Evolutionary conservation across 768 basidiomycete genomes (phyloP), one percentile per base, ranked within the genome.

Genomic region (Rhizopogon salebrosus): DNA sequence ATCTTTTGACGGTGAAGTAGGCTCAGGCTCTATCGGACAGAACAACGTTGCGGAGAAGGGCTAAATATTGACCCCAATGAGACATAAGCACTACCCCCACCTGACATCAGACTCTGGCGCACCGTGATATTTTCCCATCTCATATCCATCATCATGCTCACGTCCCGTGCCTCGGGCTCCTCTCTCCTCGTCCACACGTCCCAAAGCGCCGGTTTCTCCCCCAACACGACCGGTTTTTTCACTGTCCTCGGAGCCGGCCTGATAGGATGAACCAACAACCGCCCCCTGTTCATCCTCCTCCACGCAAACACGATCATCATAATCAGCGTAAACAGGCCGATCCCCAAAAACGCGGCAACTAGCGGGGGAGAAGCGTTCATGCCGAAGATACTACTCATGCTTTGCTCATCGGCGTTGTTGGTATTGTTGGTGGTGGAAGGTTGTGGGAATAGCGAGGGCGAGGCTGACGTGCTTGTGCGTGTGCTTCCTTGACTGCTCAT

Each of bases 271-370:
- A 9, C 52, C 54, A 10, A 55, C 13, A 31, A 4, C 7, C 22
- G 22, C 23, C 22, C 29, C 51, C 49, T 70, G n/a, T 41, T 3
- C 9, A 74, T 45, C 45, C 72, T 67, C 54, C 73, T 64, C 74
- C 77, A 79, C 11, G 73, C 75, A 41, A 82, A 76, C 31, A 80
- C 71, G 8, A 72, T 65, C 10, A 79, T 53, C 70, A 83, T 76
- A 0, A 72, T 72, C n/a, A 73, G 64, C 18, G 69, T 64, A 56
- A 84, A 80, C 16, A 86, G 59, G 3, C 79, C 80, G 26, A 83
- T 74, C n/a, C 79, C 77, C 23, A 86, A 66, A 60, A 84, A 80
- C 2, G 78, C 80, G 35, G 84, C 71, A 41, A 86, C 78, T 57
- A 85, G 70, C 6, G 80, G 79, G 0, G 80, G 78, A 0, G 80